Conservation (phyloP, 2,329 filamentous ascomycete genomes). For the Monilinia fructigena region DNA sequence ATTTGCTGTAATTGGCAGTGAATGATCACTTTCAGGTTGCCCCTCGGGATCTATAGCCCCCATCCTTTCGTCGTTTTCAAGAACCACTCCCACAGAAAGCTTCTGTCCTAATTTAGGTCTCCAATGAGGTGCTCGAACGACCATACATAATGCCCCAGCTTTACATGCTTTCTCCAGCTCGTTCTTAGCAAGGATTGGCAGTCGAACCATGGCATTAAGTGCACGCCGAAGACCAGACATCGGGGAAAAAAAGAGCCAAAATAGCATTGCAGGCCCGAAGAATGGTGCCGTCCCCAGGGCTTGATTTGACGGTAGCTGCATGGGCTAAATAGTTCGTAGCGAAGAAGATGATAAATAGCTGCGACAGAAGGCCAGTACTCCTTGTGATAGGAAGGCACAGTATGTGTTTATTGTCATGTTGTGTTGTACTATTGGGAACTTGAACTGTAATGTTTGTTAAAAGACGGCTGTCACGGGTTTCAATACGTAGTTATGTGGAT, state of each 20-base stretch:
- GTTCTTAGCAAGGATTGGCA: neutral
- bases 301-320: slow-evolving; percentile 30
- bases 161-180: slow-evolving; percentile 25
- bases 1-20: neutral
- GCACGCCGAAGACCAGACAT: slow-evolving; percentile 28
- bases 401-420: slow-evolving; percentile 3
- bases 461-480: too few relatives aligned
- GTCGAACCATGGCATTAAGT: slow-evolving; percentile 20
- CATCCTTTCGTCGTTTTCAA: neutral
- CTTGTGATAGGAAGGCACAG: slow-evolving; percentile 6
- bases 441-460: slow-evolving; percentile 1
- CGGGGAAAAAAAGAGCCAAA: slow-evolving; percentile 28
- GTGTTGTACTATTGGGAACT: neutral
- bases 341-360: slow-evolving; percentile 34
- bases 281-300: slow-evolving; percentile 28
- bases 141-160: slow-evolving; percentile 34
- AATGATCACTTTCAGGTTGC: too few relatives aligned
- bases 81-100: neutral
- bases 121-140: slow-evolving; percentile 28
- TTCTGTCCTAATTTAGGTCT: slow-evolving; percentile 23
- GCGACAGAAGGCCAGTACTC: slow-evolving; percentile 2
- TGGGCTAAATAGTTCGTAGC: slow-evolving; percentile 37
- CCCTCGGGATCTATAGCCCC: neutral
- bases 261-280: slow-evolving; percentile 9
- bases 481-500: too few relatives aligned